These are phyloP conservation scores for Nannochloropsis salina DNA, from an alignment of 108 stramenopile genomes.

Conservation along the genomic window DNA sequence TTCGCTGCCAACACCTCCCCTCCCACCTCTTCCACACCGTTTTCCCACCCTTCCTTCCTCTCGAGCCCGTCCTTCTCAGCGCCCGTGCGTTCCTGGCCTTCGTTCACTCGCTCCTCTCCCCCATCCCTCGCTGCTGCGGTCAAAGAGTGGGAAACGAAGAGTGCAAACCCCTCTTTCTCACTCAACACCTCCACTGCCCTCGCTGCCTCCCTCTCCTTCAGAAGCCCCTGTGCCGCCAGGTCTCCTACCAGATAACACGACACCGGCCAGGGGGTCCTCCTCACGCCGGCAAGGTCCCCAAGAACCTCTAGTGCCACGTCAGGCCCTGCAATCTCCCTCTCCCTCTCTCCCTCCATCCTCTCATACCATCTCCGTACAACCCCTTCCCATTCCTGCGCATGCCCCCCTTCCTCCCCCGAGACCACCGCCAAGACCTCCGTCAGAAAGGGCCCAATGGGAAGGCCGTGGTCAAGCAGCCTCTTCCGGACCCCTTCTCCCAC, in stretches of 20 bases:
- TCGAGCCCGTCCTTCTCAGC: background rate
- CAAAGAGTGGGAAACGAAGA: background rate
- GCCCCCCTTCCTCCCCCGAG: background rate
- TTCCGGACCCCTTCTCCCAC: background rate
- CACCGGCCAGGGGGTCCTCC: background rate
- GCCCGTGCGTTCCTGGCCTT: background rate
- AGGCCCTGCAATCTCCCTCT: background rate
- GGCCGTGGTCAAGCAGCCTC: background rate
- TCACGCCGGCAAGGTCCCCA: background rate
- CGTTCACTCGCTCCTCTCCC: background rate
- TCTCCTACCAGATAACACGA: background rate
- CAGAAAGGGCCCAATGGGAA: background rate
- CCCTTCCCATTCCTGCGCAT: background rate
- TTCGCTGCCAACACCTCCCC: too few species aligned
- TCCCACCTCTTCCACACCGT: too few species aligned
- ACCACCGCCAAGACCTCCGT: background rate
- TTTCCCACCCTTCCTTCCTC: too few species aligned
- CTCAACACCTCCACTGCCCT: background rate
- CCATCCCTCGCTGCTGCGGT: background rate
- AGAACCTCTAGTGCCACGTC: background rate
- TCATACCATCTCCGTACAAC: background rate
- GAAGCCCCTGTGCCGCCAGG: background rate
- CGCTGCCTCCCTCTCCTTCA: background rate
- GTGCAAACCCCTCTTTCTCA: background rate
- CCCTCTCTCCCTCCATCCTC: background rate